Percentiles rank a stretch among this genome's conserved stretches.
phyloP scores from a whole-genome alignment of 139 green algal genomes.

The Volvox africanus region DNA sequence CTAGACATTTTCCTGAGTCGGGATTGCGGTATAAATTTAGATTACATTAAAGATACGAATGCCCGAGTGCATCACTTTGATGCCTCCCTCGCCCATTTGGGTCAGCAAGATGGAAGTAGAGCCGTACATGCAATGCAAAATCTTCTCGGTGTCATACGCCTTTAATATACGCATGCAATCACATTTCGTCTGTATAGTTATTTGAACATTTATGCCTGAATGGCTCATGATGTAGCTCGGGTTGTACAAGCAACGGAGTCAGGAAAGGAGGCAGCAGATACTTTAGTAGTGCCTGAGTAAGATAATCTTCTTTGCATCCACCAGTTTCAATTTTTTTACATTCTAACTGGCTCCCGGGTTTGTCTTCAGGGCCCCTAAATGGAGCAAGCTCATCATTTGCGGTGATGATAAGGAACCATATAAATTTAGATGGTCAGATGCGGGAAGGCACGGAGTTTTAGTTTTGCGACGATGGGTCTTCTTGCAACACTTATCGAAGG shows the following conservation, averaged over 20 bases:
- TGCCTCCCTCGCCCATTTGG: neutral
- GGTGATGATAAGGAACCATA: neutral
- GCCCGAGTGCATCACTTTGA: neutral
- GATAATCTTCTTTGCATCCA: no score
- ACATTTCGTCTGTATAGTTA: neutral
- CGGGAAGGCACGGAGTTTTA: neutral
- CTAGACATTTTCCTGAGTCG: neutral
- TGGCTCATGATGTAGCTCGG: neutral
- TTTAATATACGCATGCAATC: neutral
- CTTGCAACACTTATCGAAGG: neutral
- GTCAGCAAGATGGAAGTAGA: neutral
- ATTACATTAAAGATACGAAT: neutral
- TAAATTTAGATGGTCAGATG: slow-evolving; percentile 1
- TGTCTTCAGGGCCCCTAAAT: neutral
- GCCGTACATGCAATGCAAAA: neutral
- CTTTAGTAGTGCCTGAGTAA: no score
- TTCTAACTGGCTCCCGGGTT: neutral
- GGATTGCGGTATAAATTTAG: no score
- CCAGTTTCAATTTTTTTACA: no score
- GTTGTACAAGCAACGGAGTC: neutral
- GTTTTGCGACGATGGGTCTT: neutral
- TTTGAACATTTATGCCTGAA: neutral
- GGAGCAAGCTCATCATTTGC: neutral
- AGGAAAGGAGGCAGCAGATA: neutral
- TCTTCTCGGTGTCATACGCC: neutral